Conservation (phyloP, 2,329 filamentous ascomycete species). For the Hymenoscyphus albidus region DNA sequence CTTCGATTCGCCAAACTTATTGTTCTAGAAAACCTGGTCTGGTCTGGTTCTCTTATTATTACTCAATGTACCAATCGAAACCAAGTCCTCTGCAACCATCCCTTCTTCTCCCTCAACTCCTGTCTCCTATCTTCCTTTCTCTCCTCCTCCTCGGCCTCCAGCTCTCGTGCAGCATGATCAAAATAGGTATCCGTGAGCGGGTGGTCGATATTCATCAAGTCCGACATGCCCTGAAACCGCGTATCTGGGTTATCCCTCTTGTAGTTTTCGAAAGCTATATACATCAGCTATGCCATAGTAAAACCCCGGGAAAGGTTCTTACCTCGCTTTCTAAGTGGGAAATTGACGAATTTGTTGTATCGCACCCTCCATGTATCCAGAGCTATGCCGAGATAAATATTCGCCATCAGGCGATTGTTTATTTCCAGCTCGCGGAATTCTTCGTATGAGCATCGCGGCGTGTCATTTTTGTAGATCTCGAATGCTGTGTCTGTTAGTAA, state of each 20-base stretch:
- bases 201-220: not conserved
- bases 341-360: not conserved
- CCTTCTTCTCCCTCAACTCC: not conserved
- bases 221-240: not conserved
- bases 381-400: not conserved
- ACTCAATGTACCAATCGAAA: not conserved
- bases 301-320: not conserved
- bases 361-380: not conserved
- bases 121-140: not conserved
- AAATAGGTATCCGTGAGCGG: not conserved
- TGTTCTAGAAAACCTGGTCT: too few species aligned
- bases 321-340: not conserved
- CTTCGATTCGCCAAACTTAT: too few species aligned
- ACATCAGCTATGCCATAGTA: not conserved
- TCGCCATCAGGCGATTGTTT: not conserved
- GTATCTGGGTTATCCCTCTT: not conserved
- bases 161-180: not conserved
- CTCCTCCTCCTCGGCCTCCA: not conserved
- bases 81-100: not conserved
- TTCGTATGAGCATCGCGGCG: not conserved
- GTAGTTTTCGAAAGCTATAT: not conserved
- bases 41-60: not conserved
- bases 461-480: not conserved
- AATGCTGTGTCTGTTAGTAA: not conserved
- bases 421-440: not conserved